phyloP scores from a whole-genome alignment of 2,329 filamentous ascomycete genomes.

The Hortaea werneckii region DNA sequence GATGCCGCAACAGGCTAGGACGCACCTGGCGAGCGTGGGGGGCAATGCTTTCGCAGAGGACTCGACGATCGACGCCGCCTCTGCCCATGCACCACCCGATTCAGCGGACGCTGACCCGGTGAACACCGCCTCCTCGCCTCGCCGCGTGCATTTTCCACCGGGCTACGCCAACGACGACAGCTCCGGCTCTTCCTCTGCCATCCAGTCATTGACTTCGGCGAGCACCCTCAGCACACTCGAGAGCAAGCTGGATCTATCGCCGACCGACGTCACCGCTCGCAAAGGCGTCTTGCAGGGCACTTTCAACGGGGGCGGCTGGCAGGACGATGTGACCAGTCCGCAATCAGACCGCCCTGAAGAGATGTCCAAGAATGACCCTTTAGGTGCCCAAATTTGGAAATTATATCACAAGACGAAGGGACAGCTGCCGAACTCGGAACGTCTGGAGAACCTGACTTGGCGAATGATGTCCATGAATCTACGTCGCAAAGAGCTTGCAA shows the following conservation, averaged over 20 bases:
- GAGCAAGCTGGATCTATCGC: conserved; percentile 43
- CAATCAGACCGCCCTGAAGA: conserved; percentile 53
- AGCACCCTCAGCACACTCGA: conserved; percentile 32
- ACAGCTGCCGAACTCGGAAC: conserved; percentile 82
- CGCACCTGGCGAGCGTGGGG: conserved; percentile 13
- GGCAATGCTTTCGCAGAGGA: conserved; percentile 14
- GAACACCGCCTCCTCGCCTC: conserved; percentile 20
- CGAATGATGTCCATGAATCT: conserved; percentile 95
- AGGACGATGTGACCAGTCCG: conserved; percentile 41
- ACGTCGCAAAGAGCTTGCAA: conserved; percentile 34
- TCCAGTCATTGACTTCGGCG: conserved; percentile 36
- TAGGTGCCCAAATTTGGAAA: conserved; percentile 90
- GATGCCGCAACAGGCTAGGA: conserved; percentile 10
- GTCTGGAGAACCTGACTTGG: conserved; percentile 97
- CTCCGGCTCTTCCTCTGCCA: conserved; percentile 29
- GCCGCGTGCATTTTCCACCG: conserved; percentile 25
- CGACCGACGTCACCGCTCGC: conserved; percentile 36
- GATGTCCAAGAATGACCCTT: conserved; percentile 80
- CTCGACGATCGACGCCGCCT: conserved; percentile 8
- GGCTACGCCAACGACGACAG: conserved; percentile 17
- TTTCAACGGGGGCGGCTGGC: conserved; percentile 53
- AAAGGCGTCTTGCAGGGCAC: conserved; percentile 51
- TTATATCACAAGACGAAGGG: conserved; percentile 85
- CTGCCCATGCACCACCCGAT: conserved; percentile 8
- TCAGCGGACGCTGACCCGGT: conserved; percentile 7